Base-by-base conservation (phyloP, 202 grass and related monocot species). In the Sporobolus alterniflorus region DNA sequence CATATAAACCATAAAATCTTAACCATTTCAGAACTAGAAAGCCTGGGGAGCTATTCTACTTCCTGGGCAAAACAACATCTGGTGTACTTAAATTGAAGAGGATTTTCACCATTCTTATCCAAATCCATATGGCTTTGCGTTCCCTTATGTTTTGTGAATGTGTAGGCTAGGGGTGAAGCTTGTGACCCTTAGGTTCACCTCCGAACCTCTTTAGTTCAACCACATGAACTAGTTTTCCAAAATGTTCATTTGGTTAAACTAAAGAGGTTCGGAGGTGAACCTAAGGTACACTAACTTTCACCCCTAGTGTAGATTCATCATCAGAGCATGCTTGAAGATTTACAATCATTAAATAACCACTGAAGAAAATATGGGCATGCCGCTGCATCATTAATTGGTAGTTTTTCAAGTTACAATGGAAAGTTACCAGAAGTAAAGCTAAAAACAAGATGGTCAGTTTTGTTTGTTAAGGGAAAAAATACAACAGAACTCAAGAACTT, bases 391-490 rank as follows among this genome's bases (percentile, higher is more conserved):
- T 77, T 85, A 78, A 71, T n/a, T 72, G 67, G 55, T 26, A 77
- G 34, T 43, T 55, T 72, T 85, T 61, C 33, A 73, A 60, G 56
- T 60, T 60, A 25, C 25, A 7, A 7, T 26, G 26, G 20, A 69
- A 69, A 47, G 12, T 73, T 44, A 32, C 6, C 29, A 78, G 52
- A 5, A 3, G 11, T 71, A 69, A 25, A 70, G 48, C 22, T 39
- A 67, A 79, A 88, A 68, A 68, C 69, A 51, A 7, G 64, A 39
- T 33, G 74, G n/a, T 3, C 29, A 72, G 22, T 5, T 57, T 48
- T 78, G 4, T 64, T 83, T 83, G 59, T 74, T 18, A 64, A 16
- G 69, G 17, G 70, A 71, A 80, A 74, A 21, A 87, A 17, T 47
- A 52, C 74, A 11, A 77, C 10, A 59, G 64, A 75, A 69, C 7